Evolutionary conservation across 768 basidiomycete species (phyloP), one percentile per base, ranked within the genome.

Genomic region (Collybia mongolica): DNA sequence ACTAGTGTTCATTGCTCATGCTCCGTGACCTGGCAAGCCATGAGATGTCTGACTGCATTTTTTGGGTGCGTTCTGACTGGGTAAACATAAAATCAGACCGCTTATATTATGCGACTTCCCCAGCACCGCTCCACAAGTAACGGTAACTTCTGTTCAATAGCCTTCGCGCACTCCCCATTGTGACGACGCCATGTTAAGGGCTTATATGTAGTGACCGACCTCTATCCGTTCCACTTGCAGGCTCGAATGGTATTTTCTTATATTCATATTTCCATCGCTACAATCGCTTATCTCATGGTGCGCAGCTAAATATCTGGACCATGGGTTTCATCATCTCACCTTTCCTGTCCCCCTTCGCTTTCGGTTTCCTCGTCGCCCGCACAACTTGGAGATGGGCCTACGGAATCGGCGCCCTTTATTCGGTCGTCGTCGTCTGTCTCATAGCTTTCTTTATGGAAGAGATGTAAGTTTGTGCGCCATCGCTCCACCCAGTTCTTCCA

Each of bases 171-270:
- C 19, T 2, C 36, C 24, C 29, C 39, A 32, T 17, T 12, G 18
- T 39, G 35, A 35, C 23, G 32, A 8, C 11, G 19, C 44, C 20
- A 49, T 26, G 6, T 43, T 2, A 40, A 82, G 80, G 82, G 82
- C 39, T 69, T 84, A 0, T 85, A 80, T 58, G 66, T 82, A 11
- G 77, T 85, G 37, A 81, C 78, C 6, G 84, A 85, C 57, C 64
- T 86, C 54, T 87, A 76, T 59, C 84, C 84, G 1, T 86, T 87
- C 73, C 85, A 87, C 58, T 63, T 82, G 1, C 84, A 86, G 66
- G 83, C 83, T 15, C 74, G 82, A 26, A 84, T 81, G 78, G 79
- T 82, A 37, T 47, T 66, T 56, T 8, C 5, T 15, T 36, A 73
- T 67, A 39, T 23, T 28, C 9, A n/a, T n/a, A n/a, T 17, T 23